Evolutionary conservation across 2,329 filamentous ascomycete genomes (phyloP).

Genomic region (Pezicula carpinea): DNA sequence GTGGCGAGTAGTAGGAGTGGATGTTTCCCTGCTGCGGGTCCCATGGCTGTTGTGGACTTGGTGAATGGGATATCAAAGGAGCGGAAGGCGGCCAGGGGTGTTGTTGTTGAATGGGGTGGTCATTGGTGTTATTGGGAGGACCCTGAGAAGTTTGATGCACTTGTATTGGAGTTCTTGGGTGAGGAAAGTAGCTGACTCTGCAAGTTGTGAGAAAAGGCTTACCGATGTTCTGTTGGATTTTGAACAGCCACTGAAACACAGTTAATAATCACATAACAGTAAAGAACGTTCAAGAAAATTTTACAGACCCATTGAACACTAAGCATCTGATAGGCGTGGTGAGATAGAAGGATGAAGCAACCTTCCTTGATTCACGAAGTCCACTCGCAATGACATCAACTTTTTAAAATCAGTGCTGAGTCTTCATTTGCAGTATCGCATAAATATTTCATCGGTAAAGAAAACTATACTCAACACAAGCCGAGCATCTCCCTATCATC

Average conservation of each 20-base stretch:
- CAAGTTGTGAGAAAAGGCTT: neutral
- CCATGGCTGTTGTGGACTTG: constrained; percentile 24
- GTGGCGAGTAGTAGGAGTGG: constrained; percentile 27
- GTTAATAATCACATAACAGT: too few species aligned
- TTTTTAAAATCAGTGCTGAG: too few species aligned
- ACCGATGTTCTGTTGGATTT: too few species aligned
- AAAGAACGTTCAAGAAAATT: too few species aligned
- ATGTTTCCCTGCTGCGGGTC: constrained; percentile 27
- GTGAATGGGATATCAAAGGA: constrained; percentile 14
- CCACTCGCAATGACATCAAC: too few species aligned
- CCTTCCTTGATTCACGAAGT: too few species aligned
- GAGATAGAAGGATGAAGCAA: too few species aligned
- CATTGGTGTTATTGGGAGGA: constrained; percentile 32
- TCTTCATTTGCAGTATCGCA: neutral
- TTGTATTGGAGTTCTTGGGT: constrained; percentile 20
- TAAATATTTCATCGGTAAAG: too few species aligned
- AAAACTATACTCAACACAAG: constrained; percentile 6
- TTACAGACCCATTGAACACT: too few species aligned
- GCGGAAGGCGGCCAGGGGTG: constrained; percentile 15
- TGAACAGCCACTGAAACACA: too few species aligned
- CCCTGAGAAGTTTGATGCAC: constrained; percentile 19
- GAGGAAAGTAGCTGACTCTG: neutral
- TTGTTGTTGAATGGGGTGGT: constrained; percentile 26
- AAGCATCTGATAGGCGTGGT: too few species aligned
- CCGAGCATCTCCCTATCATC: constrained; percentile 14